These are phyloP conservation scores for Fusarium heterosporum DNA, from an alignment of 2,329 filamentous ascomycete species.

Conservation along the genomic window DNA sequence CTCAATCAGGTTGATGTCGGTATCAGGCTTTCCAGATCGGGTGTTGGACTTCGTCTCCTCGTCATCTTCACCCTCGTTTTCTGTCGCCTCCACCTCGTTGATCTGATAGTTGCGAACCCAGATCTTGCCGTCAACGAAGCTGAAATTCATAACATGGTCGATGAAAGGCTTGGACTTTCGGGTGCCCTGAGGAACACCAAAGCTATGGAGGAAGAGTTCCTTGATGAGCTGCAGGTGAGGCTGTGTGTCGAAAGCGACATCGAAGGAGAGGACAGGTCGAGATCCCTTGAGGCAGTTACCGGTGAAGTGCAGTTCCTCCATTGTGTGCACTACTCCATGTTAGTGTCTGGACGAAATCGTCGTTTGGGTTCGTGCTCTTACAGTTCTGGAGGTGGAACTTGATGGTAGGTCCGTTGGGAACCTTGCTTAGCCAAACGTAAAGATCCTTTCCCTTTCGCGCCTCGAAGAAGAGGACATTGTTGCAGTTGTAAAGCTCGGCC, in stretches of 20 bases:
- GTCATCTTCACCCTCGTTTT: slow-evolving; percentile 55
- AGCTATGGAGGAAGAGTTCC: slow-evolving; percentile 89
- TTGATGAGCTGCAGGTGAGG: slow-evolving; percentile 86
- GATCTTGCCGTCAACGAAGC: slow-evolving; percentile 90
- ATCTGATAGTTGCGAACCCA: slow-evolving; percentile 98
- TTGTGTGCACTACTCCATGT: slow-evolving; percentile 80
- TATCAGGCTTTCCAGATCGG: slow-evolving; percentile 62
- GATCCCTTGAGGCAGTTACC: slow-evolving; percentile 97
- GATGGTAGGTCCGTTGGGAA: slow-evolving; percentile 75
- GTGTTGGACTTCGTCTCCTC: slow-evolving; percentile 58
- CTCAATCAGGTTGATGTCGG: slow-evolving; percentile 86
- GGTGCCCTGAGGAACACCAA: slow-evolving; percentile 89
- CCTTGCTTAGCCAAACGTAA: slow-evolving; percentile 92
- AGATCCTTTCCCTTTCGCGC: slow-evolving; percentile 94
- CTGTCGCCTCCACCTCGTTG: slow-evolving; percentile 78
- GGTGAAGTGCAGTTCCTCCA: slow-evolving; percentile 96
- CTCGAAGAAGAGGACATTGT: slow-evolving; percentile 95
- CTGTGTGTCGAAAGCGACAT: slow-evolving; percentile 83
- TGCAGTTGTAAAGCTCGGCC: slow-evolving; percentile 86
- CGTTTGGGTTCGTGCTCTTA: slow-evolving; percentile 51
- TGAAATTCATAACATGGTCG: slow-evolving; percentile 95
- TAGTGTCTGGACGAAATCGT: slow-evolving; percentile 29
- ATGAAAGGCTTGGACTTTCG: slow-evolving; percentile 95
- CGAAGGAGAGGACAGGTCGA: slow-evolving; percentile 90
- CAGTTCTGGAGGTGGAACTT: slow-evolving; percentile 83